Evolutionary conservation across 1,284 basidiomycete species (phyloP).

Genomic region (Apiotrichum laibachii): DNA sequence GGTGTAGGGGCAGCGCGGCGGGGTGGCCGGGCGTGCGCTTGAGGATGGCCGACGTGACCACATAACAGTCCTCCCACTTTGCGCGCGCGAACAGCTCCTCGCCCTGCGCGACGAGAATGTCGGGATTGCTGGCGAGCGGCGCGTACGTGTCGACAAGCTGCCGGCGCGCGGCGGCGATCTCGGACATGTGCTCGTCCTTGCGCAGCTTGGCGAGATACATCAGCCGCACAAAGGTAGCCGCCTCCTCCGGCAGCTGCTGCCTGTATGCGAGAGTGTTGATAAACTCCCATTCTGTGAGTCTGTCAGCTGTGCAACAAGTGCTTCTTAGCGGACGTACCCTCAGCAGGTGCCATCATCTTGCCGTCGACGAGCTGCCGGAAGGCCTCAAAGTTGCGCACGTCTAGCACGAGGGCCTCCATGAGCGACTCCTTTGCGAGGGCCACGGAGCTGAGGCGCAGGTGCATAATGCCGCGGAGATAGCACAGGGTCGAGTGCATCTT

Average conservation of each 20-base stretch:
- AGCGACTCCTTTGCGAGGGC: constrained; percentile 88
- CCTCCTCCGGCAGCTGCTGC: constrained; percentile 71
- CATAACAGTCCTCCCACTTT: constrained; percentile 90
- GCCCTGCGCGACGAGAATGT: constrained; percentile 86
- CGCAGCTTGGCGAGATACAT: constrained; percentile 89
- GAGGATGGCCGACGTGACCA: constrained; percentile 83
- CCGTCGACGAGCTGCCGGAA: constrained; percentile 86
- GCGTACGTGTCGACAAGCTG: constrained; percentile 69
- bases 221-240: constrained; percentile 82
- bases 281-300: constrained; percentile 85
- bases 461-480: constrained; percentile 84
- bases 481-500: constrained; percentile 97
- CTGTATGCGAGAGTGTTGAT: constrained; percentile 78
- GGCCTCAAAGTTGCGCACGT: constrained; percentile 96
- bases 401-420: constrained; percentile 88
- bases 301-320: neutral
- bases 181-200: constrained; percentile 79
- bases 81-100: constrained; percentile 84
- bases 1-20: constrained; percentile 83
- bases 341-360: constrained; percentile 88
- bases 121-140: constrained; percentile 79
- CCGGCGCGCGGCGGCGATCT: constrained; percentile 72
- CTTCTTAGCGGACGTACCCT: constrained; percentile 76
- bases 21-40: constrained; percentile 75
- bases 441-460: constrained; percentile 86